Evolutionary conservation across 2,329 filamentous ascomycete species (phyloP), one percentile per base, ranked within the genome.

Genomic region (Ophiostoma tasmaniense): DNA sequence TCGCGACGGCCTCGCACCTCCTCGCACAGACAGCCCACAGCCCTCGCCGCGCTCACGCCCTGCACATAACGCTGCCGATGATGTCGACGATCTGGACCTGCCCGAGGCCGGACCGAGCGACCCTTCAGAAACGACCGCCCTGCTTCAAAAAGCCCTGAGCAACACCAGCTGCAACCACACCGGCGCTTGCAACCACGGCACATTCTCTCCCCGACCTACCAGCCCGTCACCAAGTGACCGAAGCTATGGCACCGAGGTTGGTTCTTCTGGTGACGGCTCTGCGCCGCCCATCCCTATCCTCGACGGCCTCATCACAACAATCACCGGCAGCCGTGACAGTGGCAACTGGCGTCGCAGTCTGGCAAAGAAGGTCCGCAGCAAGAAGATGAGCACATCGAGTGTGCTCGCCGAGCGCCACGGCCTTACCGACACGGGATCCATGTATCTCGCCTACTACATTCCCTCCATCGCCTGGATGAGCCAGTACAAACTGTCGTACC

Each of bases 371-470:
- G 72, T 73, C 64, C 73, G 70, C 70, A 75, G 73, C 71, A 88
- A 87, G 76, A 90, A 89, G 77, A 89, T 89, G 82, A 89, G 87
- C 73, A 90, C 88, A 14, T 93, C 91, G 66, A 87, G 86, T 71
- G 87, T 84, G 74, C 83, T 96, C 50, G 90, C 90, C 8, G 84
- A 89, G 74, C 84, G 84, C 67, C 88, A 94, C 74, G 91, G 92
- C 37, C 83, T 96, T 74, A 88, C 87, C 75, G 88, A 92, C 76
- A 88, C 85, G 28, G 84, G 86, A 70, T 82, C 86, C 71, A 93
- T 96, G 92, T 93, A 98, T 76, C 79, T 97, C 71, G 88, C 90
- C 3, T 98, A 99, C 81, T 99, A 99, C 77, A 82, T 99, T 64
- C 95, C 95, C 0, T 91, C 93, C 71, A 81, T 97, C 73, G 93